Evolutionary conservation across 1,284 basidiomycete genomes (phyloP).

Genomic region (Macrocybe sp.): DNA sequence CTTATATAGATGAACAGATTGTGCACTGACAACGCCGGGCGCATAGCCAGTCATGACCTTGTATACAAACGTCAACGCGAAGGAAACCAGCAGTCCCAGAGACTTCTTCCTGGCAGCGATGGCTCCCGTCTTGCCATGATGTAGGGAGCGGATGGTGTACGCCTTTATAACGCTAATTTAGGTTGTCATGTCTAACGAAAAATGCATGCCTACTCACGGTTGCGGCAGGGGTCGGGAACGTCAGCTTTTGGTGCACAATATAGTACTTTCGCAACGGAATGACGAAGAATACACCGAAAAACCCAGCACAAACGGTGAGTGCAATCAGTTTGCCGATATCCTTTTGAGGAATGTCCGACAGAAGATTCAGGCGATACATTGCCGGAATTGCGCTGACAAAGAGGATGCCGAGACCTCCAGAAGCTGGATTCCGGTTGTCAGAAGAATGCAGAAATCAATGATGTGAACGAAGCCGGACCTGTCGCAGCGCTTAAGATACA

Average conservation of each 20-base stretch:
- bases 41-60: conserved; percentile 59
- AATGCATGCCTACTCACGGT: conserved; percentile 33
- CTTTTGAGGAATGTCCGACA: conserved; percentile 38
- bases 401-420: conserved; percentile 56
- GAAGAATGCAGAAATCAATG: not conserved
- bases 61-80: conserved; percentile 44
- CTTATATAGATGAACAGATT: not conserved
- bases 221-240: conserved; percentile 68
- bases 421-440: conserved; percentile 25
- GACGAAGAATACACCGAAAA: conserved; percentile 67
- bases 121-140: conserved; percentile 46
- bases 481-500: conserved; percentile 38
- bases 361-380: conserved; percentile 54
- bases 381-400: conserved; percentile 65
- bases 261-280: conserved; percentile 63
- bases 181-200: not conserved
- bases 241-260: conserved; percentile 63
- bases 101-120: conserved; percentile 55
- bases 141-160: conserved; percentile 61
- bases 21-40: conserved; percentile 43
- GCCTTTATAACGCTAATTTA: conserved; percentile 24
- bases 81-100: conserved; percentile 44
- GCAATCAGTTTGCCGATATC: conserved; percentile 56
- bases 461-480: conserved; percentile 18
- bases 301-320: conserved; percentile 52